Percentiles rank a stretch among this genome's conserved stretches.
Evolutionary conservation across 345 rosid species (phyloP).

Genomic region (Punica granatum): DNA sequence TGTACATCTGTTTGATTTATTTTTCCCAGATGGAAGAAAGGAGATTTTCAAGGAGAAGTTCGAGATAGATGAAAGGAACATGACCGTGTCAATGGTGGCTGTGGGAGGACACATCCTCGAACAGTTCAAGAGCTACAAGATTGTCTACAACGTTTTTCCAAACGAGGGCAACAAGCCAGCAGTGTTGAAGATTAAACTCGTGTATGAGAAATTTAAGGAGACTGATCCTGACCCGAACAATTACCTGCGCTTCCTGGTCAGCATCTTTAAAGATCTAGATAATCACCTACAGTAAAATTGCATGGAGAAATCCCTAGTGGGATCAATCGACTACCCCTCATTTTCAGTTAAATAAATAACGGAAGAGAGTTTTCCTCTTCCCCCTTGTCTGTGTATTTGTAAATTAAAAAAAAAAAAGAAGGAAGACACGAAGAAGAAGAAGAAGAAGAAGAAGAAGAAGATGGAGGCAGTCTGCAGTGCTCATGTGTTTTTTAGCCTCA

Average conservation of each 20-base stretch:
- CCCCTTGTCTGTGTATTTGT: too few relatives aligned
- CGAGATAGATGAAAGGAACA: conserved; percentile 2
- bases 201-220: conserved; percentile 3
- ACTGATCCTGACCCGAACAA: conserved; percentile 2
- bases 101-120: conserved; percentile 6
- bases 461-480: too few relatives aligned
- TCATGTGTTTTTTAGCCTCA: too few relatives aligned
- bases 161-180: background rate
- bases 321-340: too few relatives aligned
- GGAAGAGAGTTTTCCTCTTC: too few relatives aligned
- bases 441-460: too few relatives aligned
- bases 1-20: too few relatives aligned
- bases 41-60: conserved; percentile 6
- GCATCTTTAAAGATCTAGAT: background rate
- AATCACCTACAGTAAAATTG: background rate
- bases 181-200: background rate
- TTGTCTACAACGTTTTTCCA: background rate
- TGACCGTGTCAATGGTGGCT: conserved; percentile 2
- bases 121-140: background rate
- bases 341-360: too few relatives aligned
- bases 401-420: too few relatives aligned
- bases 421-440: too few relatives aligned
- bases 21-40: background rate
- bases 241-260: background rate
- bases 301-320: too few relatives aligned